These are phyloP conservation scores for Coemansia sp. DNA, from an alignment of 192 early-diverging fungal genomes.

Conservation along the genomic window DNA sequence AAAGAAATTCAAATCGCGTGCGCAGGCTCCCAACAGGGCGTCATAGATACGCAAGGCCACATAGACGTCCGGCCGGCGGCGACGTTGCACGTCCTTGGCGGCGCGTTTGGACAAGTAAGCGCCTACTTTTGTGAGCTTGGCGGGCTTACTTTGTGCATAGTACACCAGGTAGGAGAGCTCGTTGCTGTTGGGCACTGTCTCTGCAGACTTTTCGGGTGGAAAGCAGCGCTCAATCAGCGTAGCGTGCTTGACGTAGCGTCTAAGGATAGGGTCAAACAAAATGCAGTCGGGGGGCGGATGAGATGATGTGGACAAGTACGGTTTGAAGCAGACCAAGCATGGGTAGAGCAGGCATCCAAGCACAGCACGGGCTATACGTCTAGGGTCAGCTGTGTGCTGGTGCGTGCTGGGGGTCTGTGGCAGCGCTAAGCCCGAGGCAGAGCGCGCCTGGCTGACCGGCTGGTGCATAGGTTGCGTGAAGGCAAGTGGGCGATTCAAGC, in stretches of 20 bases:
- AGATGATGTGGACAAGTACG: slow-evolving; percentile 34
- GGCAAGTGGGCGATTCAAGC: not conserved
- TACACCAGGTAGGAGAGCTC: slow-evolving; percentile 86
- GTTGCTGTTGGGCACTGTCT: slow-evolving; percentile 64
- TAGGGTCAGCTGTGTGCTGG: not conserved
- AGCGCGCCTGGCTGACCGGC: slow-evolving; percentile 12
- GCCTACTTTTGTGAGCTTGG: slow-evolving; percentile 90
- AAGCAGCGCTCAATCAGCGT: slow-evolving; percentile 77
- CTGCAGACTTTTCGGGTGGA: slow-evolving; percentile 49
- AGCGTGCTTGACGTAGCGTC: slow-evolving; percentile 75
- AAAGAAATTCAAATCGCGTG: slow-evolving; percentile 78
- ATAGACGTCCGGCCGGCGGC: slow-evolving; percentile 63
- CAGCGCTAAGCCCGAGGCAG: slow-evolving; percentile 24
- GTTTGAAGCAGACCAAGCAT: slow-evolving; percentile 25
- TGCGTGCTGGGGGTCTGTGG: slow-evolving; percentile 10
- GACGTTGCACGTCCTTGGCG: slow-evolving; percentile 64
- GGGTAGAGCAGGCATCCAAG: slow-evolving; percentile 17
- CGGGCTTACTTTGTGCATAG: slow-evolving; percentile 85
- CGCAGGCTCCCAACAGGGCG: slow-evolving; percentile 70
- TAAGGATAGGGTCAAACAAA: slow-evolving; percentile 43
- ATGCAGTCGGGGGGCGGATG: slow-evolving; percentile 35
- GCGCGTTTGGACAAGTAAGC: slow-evolving; percentile 74
- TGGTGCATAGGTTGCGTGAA: not conserved
- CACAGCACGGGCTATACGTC: not conserved
- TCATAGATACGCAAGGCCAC: slow-evolving; percentile 78